Base-by-base conservation (phyloP, 1,284 basidiomycete species). In the Lignosus rhinocerotis region DNA sequence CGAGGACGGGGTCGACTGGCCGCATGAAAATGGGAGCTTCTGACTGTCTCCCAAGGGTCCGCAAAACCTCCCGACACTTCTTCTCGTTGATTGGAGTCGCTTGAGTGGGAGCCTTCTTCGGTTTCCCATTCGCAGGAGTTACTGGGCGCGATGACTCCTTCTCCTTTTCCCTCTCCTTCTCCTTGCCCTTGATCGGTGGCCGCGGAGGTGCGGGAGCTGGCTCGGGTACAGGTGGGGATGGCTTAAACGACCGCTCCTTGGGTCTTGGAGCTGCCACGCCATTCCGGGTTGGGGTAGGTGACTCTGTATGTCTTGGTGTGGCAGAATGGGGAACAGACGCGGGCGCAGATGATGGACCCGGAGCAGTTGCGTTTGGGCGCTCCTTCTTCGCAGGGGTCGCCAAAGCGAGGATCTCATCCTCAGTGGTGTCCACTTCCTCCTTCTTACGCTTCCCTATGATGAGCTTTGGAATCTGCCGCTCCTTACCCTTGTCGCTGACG, bases 1-100 rank as follows among this genome's bases (percentile, higher is more conserved):
- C 92, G 51, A 76, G 71, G 6, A 89, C 74, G 0, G 96, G 91
- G 73, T 99, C 92, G 14, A 99, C 96, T 1, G 96, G 94, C 17
- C 82, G 80, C 42, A 83, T 70, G 77, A 99, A 99, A 60, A 96
- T 90, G 32, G 76, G 72, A 12, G 88, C 85, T 67, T 93, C 88
- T 0, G 87, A 83, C 33, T 90, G 73, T 70, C 86, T 92, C 59
- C 78, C 73, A 31, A 98, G 69, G 31, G 68, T 75, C 68, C 83
- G 86, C 62, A 98, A 67, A 25, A 96, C 71, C 1, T 87, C 85
- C 70, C 83, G 88, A 67, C 89, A 92, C 71, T 94, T 94, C 79
- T 86, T 91, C 69, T 85, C 85, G 70, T 87, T 90, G 67, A 93
- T 74, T 7, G 87, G 82, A 11, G 78, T 82, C 0, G 73, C 60